Percentiles rank a stretch among this genome's conserved stretches.
Conservation (phyloP, 768 basidiomycete genomes). For the Solioccasus polychromus region DNA sequence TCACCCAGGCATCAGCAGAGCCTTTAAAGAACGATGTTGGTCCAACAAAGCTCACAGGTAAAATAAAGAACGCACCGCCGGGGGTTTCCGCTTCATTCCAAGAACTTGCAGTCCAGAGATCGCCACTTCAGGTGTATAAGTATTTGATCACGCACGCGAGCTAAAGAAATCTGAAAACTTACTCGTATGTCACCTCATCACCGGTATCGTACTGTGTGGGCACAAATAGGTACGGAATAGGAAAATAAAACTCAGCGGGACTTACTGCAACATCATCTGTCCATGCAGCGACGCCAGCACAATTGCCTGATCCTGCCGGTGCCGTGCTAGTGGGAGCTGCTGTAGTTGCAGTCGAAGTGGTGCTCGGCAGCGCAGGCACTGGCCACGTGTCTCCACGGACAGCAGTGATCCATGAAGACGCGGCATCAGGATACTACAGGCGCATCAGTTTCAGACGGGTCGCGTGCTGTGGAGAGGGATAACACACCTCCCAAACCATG, state of each 20-base stretch:
- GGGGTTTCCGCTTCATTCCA: slow-evolving; percentile 44
- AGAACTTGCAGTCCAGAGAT: slow-evolving; percentile 48
- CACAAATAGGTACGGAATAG: too few species aligned
- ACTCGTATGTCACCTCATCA: slow-evolving; percentile 40
- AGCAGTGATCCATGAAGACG: slow-evolving; percentile 37
- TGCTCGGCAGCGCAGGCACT: slow-evolving; percentile 6
- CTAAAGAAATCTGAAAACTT: too few species aligned
- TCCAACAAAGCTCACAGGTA: too few species aligned
- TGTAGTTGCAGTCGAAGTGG: background rate
- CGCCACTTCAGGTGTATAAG: slow-evolving; percentile 31
- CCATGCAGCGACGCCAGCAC: slow-evolving; percentile 47
- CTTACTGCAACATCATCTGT: slow-evolving; percentile 34
- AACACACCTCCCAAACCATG: slow-evolving; percentile 41
- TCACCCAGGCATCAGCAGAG: too few species aligned
- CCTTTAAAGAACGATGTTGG: too few species aligned
- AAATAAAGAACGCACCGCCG: too few species aligned
- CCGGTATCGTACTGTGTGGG: slow-evolving; percentile 45
- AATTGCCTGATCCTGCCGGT: slow-evolving; percentile 36
- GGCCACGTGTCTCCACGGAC: slow-evolving; percentile 40
- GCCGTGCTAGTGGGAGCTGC: slow-evolving; percentile 22
- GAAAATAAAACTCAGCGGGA: too few species aligned
- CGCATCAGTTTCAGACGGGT: too few species aligned
- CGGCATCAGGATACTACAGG: slow-evolving; percentile 42
- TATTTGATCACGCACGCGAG: too few species aligned
- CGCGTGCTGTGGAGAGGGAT: too few species aligned